A percentile compares a stretch with the other conserved stretches of the same genome.
phyloP scores from a whole-genome alignment of 2,329 filamentous ascomycete genomes.

The Penicillium expansum region DNA sequence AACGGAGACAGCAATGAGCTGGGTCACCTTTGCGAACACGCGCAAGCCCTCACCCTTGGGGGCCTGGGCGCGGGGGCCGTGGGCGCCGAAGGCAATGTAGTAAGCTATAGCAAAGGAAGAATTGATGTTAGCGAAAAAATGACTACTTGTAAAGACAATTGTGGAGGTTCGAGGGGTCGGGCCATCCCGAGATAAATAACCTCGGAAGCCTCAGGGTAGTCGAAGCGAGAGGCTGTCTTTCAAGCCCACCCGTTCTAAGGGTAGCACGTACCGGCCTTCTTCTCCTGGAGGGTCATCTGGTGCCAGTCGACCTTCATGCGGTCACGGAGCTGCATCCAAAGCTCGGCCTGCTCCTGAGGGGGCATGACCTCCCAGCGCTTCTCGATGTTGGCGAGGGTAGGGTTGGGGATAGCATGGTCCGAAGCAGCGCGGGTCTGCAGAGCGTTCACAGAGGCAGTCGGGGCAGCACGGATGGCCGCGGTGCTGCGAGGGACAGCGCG shows the following conservation, averaged over 20 bases:
- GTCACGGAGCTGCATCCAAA: slow-evolving; percentile 98
- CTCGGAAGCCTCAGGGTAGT: slow-evolving; percentile 22
- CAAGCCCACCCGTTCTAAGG: background rate
- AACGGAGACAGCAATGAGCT: slow-evolving; percentile 66
- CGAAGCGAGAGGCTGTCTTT: background rate
- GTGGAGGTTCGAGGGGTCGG: background rate
- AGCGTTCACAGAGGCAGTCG: slow-evolving; percentile 41
- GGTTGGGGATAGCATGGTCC: slow-evolving; percentile 94
- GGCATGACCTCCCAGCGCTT: slow-evolving; percentile 99
- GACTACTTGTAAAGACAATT: slow-evolving; percentile 18
- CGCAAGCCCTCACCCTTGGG: slow-evolving; percentile 83
- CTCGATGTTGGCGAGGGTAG: slow-evolving; percentile 96
- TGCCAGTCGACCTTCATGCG: slow-evolving; percentile 98
- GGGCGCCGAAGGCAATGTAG: slow-evolving; percentile 97
- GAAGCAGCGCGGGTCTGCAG: slow-evolving; percentile 58
- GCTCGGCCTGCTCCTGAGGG: slow-evolving; percentile 96
- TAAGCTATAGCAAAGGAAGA: slow-evolving; percentile 64
- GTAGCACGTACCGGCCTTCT: slow-evolving; percentile 87
- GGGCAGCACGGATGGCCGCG: slow-evolving; percentile 38
- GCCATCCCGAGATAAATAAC: background rate
- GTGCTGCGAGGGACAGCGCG: slow-evolving; percentile 46
- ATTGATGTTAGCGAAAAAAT: slow-evolving; percentile 15
- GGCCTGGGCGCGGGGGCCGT: slow-evolving; percentile 80
- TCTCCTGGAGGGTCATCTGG: slow-evolving; percentile 92
- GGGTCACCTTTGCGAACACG: slow-evolving; percentile 68